A percentile compares a stretch with the other conserved stretches of the same genome.
phyloP scores from a whole-genome alignment of 805 yeast species.

The Priceomyces castillae region DNA sequence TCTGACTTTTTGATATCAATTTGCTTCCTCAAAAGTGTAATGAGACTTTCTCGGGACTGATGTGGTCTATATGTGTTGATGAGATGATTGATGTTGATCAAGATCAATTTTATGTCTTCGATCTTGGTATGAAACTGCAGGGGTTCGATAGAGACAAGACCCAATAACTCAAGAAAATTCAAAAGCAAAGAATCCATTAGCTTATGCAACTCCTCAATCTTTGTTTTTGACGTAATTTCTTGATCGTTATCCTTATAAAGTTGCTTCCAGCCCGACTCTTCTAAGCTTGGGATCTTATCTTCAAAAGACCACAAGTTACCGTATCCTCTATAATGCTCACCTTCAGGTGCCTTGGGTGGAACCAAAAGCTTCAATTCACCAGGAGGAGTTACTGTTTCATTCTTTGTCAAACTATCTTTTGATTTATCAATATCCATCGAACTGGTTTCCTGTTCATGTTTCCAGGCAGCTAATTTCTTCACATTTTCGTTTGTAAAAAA shows the following conservation, averaged over 20 bases:
- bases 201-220: slow-evolving; percentile 73
- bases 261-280: slow-evolving; percentile 75
- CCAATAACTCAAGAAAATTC: slow-evolving; percentile 79
- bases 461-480: slow-evolving; percentile 36
- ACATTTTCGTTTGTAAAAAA: slow-evolving; percentile 70
- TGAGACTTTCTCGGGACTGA: slow-evolving; percentile 87
- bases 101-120: slow-evolving; percentile 73
- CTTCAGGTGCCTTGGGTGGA: slow-evolving; percentile 65
- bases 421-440: slow-evolving; percentile 12
- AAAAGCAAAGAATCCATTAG: slow-evolving; percentile 74
- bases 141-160: slow-evolving; percentile 74
- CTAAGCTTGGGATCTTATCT: slow-evolving; percentile 73
- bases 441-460: slow-evolving; percentile 18
- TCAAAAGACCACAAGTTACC: slow-evolving; percentile 86
- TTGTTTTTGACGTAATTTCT: slow-evolving; percentile 36
- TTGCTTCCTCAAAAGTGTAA: slow-evolving; percentile 68
- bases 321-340: slow-evolving; percentile 73
- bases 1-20: slow-evolving; percentile 60
- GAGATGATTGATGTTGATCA: slow-evolving; percentile 88
- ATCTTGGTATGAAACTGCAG: slow-evolving; percentile 55
- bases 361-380: slow-evolving; percentile 55
- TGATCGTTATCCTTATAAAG: slow-evolving; percentile 51
- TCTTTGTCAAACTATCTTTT: not conserved
- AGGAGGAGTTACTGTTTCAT: slow-evolving; percentile 19
- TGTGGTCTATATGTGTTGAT: slow-evolving; percentile 92